A percentile compares a stretch with the other conserved stretches of the same genome.
These are phyloP conservation scores for Trichoderma sp. DNA, from an alignment of 2,329 filamentous ascomycete genomes.

Conservation along the genomic window DNA sequence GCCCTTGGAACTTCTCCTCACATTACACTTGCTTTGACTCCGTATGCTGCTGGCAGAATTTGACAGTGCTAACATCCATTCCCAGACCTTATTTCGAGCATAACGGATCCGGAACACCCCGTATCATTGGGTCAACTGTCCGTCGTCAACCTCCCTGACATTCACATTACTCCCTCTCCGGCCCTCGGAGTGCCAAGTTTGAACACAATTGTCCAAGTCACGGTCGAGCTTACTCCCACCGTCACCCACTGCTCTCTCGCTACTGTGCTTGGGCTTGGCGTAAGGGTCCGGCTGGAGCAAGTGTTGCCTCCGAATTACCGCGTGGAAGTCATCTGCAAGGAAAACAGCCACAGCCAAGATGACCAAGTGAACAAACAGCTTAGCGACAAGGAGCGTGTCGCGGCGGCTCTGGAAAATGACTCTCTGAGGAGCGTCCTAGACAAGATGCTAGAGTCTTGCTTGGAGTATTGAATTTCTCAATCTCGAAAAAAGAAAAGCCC, in stretches of 20 bases:
- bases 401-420: constrained; percentile 90
- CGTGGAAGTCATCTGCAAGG: constrained; percentile 89
- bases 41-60: not conserved
- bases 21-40: not conserved
- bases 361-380: constrained; percentile 97
- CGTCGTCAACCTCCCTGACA: constrained; percentile 94
- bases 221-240: constrained; percentile 90
- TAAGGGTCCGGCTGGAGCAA: constrained; percentile 87
- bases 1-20: not conserved
- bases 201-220: constrained; percentile 66
- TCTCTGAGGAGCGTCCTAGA: constrained; percentile 83
- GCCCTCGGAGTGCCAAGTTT: constrained; percentile 41
- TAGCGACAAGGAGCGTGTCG: constrained; percentile 93
- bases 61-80: constrained; percentile 22
- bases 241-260: constrained; percentile 96
- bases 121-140: constrained; percentile 89
- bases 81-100: constrained; percentile 86
- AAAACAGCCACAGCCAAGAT: constrained; percentile 91
- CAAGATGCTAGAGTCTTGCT: constrained; percentile 79
- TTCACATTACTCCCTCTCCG: constrained; percentile 62
- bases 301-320: constrained; percentile 88
- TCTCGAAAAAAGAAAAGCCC: not conserved
- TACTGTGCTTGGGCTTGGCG: constrained; percentile 91
- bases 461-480: not conserved
- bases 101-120: constrained; percentile 95